Evolutionary conservation across 164 flowering plant species (phyloP).

Genomic region (Annona cherimola): DNA sequence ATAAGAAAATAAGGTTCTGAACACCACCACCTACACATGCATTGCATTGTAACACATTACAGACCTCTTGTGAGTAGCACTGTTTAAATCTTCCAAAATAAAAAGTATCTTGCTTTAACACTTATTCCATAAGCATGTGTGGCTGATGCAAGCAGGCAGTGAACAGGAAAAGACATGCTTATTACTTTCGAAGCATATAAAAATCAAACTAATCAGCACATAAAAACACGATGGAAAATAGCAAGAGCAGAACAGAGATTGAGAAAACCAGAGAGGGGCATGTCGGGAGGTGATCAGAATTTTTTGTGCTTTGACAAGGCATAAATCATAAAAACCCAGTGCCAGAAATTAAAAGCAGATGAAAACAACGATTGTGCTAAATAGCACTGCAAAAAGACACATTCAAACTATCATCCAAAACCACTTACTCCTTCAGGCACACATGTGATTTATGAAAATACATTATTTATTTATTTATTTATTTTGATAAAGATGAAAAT

Average conservation of each 20-base stretch:
- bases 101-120: too few relatives aligned
- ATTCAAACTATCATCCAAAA: too few relatives aligned
- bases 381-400: too few relatives aligned
- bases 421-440: too few relatives aligned
- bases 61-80: too few relatives aligned
- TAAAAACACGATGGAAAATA: not conserved
- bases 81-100: too few relatives aligned
- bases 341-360: not conserved
- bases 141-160: not conserved
- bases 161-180: not conserved
- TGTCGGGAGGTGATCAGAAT: not conserved
- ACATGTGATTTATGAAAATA: too few relatives aligned
- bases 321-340: not conserved
- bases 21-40: not conserved
- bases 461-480: too few relatives aligned
- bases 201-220: not conserved
- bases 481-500: too few relatives aligned
- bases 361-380: too few relatives aligned
- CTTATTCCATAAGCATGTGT: not conserved
- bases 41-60: not conserved
- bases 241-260: not conserved
- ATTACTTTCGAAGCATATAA: not conserved
- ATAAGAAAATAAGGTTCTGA: not conserved
- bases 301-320: not conserved
- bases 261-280: not conserved